Evolutionary conservation across 2,329 filamentous ascomycete species (phyloP).

Genomic region (Apiospora aurea): DNA sequence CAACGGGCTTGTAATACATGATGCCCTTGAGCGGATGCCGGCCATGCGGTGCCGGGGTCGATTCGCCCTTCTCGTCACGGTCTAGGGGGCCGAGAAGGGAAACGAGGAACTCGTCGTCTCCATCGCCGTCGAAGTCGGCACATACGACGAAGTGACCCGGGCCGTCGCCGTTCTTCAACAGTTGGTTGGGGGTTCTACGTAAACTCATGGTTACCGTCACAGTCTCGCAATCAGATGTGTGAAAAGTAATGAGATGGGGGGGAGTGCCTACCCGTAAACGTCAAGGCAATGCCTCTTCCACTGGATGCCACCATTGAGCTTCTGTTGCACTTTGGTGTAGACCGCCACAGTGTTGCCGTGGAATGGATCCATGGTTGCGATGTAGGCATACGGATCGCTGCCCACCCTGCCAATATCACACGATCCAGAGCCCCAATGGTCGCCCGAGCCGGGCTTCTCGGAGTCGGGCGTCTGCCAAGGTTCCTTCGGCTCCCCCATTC

Average conservation of each 20-base stretch:
- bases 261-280: too few relatives aligned
- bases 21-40: slow-evolving; percentile 28
- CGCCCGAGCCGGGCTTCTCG: background rate
- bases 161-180: too few relatives aligned
- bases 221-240: too few relatives aligned
- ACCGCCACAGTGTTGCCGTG: slow-evolving; percentile 31
- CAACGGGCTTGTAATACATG: slow-evolving; percentile 35
- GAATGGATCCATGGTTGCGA: slow-evolving; percentile 33
- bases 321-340: slow-evolving; percentile 19
- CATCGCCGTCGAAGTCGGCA: slow-evolving; percentile 28
- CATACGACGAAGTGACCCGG: too few relatives aligned
- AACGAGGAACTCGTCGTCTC: slow-evolving; percentile 35
- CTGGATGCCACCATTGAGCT: too few relatives aligned
- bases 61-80: slow-evolving; percentile 15
- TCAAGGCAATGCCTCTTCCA: too few relatives aligned
- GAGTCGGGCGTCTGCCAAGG: background rate
- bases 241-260: too few relatives aligned
- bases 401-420: slow-evolving; percentile 29
- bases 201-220: too few relatives aligned
- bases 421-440: slow-evolving; percentile 32
- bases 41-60: background rate
- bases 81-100: slow-evolving; percentile 31
- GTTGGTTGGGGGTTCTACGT: too few relatives aligned
- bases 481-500: too few relatives aligned
- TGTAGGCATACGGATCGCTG: slow-evolving; percentile 32